Conservation (phyloP, 768 basidiomycete species). For the Xerocomellus intermedius region DNA sequence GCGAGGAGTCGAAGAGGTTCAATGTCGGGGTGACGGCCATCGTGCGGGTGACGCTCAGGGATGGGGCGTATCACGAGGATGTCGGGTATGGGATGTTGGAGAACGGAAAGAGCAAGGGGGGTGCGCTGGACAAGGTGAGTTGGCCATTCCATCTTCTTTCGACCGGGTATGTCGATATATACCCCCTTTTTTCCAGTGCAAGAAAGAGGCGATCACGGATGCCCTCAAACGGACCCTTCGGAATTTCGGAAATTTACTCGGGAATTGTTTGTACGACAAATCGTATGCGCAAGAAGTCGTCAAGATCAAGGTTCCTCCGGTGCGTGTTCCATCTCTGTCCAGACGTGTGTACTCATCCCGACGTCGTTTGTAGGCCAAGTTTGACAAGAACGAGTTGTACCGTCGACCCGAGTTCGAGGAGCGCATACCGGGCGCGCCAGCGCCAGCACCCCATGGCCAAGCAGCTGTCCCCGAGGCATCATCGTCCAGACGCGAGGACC, state of each 20-base stretch:
- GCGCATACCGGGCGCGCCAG: constrained; percentile 30
- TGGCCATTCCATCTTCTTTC: not conserved
- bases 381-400: constrained; percentile 65
- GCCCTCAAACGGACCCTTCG: constrained; percentile 87
- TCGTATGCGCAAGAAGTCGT: constrained; percentile 77
- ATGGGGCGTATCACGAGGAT: constrained; percentile 92
- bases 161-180: constrained; percentile 1
- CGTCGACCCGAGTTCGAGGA: constrained; percentile 69
- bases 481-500: not conserved
- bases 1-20: constrained; percentile 62
- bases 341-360: not conserved
- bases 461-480: not conserved
- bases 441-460: not conserved
- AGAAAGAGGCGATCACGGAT: constrained; percentile 98
- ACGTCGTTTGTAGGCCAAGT: constrained; percentile 41
- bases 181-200: constrained; percentile 57
- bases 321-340: constrained; percentile 38
- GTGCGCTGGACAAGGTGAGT: constrained; percentile 87
- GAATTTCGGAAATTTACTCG: constrained; percentile 91
- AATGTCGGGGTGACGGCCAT: constrained; percentile 81
- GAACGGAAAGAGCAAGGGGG: constrained; percentile 81
- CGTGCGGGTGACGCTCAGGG: constrained; percentile 81
- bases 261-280: constrained; percentile 98
- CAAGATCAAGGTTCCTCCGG: constrained; percentile 83
- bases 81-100: constrained; percentile 87